phyloP scores from a whole-genome alignment of 2,329 filamentous ascomycete genomes.

The Cytospora schulzeri region DNA sequence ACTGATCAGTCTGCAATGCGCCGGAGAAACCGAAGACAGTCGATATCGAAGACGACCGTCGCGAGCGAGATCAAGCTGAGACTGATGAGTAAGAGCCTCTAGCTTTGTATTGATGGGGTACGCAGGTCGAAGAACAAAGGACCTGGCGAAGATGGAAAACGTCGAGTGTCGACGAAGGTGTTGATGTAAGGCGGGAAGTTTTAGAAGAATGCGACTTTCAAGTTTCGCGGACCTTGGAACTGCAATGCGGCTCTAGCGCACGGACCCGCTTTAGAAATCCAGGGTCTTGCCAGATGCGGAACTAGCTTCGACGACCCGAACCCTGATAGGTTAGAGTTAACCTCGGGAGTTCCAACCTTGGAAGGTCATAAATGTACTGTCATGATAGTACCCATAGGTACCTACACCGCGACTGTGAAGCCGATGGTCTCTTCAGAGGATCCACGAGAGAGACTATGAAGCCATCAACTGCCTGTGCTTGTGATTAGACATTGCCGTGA shows the following conservation, averaged over 20 bases:
- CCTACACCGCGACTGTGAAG: no score
- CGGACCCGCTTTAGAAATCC: background rate
- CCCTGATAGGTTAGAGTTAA: background rate
- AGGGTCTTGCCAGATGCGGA: slow-evolving; percentile 12
- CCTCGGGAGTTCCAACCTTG: no score
- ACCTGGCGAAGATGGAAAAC: slow-evolving; percentile 17
- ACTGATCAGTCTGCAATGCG: slow-evolving; percentile 19
- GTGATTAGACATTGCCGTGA: background rate
- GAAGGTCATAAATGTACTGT: no score
- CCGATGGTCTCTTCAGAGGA: background rate
- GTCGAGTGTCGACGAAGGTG: slow-evolving; percentile 1
- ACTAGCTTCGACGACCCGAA: background rate
- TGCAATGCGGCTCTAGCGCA: slow-evolving; percentile 16
- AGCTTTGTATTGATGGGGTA: background rate
- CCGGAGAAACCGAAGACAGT: background rate
- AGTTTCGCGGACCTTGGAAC: background rate
- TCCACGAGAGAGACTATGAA: no score
- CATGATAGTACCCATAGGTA: no score
- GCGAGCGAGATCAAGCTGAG: background rate
- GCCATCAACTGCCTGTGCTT: background rate
- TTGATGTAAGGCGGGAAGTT: slow-evolving; percentile 5
- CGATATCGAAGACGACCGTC: background rate
- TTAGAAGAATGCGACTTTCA: slow-evolving; percentile 23
- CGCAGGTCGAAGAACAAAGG: slow-evolving; percentile 5
- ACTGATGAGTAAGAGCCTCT: background rate